Evolutionary conservation across 345 rosid species (phyloP), one percentile per base, ranked within the genome.

Genomic region (Sapria himalayana): DNA sequence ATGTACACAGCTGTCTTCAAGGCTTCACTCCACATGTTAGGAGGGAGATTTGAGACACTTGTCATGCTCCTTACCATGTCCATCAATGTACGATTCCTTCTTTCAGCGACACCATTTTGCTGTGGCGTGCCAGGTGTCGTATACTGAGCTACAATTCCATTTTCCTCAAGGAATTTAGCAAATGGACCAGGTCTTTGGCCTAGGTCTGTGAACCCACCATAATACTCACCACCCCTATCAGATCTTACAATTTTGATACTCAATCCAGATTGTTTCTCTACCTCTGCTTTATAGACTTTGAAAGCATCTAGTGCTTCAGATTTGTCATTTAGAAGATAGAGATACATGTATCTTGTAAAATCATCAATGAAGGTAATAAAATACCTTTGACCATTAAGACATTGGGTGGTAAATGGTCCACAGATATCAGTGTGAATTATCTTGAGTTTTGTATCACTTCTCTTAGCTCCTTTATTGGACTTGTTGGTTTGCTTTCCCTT

Each of bases 341-440:
- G 38, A 45, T 45, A 45, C 22, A 14, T 32, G 22, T 10, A 46
- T 13, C 41, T 6, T 19, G 29, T 19, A 33, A 19, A 33, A 35
- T 46, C 41, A 46, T 46, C 50, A 33, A 46, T 33, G 15, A 46
- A 46, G 11, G 50, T 17, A 5, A 48, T 48, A 48, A 48, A 48
- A 36, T 20, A 15, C n/a, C n/a, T n/a, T n/a, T n/a, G n/a, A n/a
- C n/a, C n/a, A n/a, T n/a, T n/a, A n/a, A n/a, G n/a, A n/a, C n/a
- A n/a, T 25, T 9, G 8, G 23, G 27, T 24, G 19, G 22, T 7
- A 25, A 21, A 37, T 20, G 35, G 44, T 15, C 35, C 52, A 48
- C 22, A 22, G n/a, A 47, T 35, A 5, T 45, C 23, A 1, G 38
- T 47, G 17, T 47, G 22, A 22, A 41, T 41, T 4, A 41, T 23